Base-by-base conservation (phyloP, 495 filamentous ascomycete species). In the Aspergillus biplanus region DNA sequence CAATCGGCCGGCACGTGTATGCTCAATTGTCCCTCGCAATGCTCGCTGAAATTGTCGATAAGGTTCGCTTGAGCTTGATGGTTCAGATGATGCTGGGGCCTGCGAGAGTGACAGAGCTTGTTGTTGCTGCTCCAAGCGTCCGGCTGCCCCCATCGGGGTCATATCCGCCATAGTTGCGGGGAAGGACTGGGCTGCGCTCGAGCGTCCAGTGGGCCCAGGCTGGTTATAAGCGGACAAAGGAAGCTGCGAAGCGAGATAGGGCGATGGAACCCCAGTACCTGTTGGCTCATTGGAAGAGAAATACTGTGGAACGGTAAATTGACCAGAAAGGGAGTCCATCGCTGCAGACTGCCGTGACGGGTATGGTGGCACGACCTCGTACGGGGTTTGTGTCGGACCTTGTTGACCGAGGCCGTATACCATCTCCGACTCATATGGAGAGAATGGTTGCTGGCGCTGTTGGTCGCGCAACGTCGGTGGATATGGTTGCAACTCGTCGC, bases 391-490 rank as follows among this genome's bases (percentile, higher is more conserved):
- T 73, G 86, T 79, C 67, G 88, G 78, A 67, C 81, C 80, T 67
- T 88, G 83, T 77, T 90, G 88, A 74, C 83, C 80, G 61, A 93
- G 87, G 78, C 87, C 88, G 80, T 97, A 97, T 79, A 95, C 87
- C 75, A 95, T 85, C 56, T 85, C 84, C 60, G 87, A 79, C 52
- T 82, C 80, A 65, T 90, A 90, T 48, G 82, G 78, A 34, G 80
- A 69, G 61, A 85, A 85, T 37, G 71, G 58, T 59, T 65, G 70
- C 56, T 73, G 69, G 44, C 70, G 67, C 56, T 73, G 73, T 33
- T 73, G 62, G 53, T 73, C 73, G 70, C 56, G 72, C 68, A 69
- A 76, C 74, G 58, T 78, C 75, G 73, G 71, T 60, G 78, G 77
- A 69, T 84, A 85, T 52, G 62, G 60, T 61, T 67, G 73, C 62